phyloP scores from a whole-genome alignment of 192 early-diverging fungal species.

The Umbelopsis sp. region DNA sequence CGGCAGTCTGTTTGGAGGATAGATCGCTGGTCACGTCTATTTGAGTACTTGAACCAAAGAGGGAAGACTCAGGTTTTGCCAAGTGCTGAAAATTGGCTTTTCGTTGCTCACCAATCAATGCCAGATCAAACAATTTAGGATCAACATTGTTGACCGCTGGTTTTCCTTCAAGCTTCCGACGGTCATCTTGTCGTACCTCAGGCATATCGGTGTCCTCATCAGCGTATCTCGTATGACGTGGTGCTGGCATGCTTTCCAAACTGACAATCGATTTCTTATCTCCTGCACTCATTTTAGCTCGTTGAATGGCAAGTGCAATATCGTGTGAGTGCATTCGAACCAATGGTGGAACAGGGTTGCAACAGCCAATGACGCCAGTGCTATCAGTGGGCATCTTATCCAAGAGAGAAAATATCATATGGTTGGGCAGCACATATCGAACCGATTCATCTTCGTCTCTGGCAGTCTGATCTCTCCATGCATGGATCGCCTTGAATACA shows the following conservation, averaged over 20 bases:
- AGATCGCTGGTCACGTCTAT: neutral
- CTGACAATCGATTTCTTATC: neutral
- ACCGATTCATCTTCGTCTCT: conserved; percentile 92
- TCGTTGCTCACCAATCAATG: neutral
- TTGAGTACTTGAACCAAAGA: conserved; percentile 9
- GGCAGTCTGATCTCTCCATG: conserved; percentile 90
- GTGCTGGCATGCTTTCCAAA: conserved; percentile 6
- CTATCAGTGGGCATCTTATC: conserved; percentile 73
- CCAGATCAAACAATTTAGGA: conserved; percentile 25
- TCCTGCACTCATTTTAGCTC: conserved; percentile 22
- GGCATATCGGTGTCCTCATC: conserved; percentile 4
- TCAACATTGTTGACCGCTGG: conserved; percentile 10
- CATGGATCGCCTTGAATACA: conserved; percentile 87
- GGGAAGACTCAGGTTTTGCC: neutral
- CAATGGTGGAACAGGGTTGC: conserved; percentile 80
- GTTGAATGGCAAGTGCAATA: conserved; percentile 60
- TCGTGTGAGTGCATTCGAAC: conserved; percentile 84
- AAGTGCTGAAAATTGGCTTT: neutral
- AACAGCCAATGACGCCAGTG: conserved; percentile 67
- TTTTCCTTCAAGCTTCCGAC: neutral
- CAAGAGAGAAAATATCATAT: conserved; percentile 81
- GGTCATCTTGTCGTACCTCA: neutral
- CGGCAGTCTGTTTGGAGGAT: neutral
- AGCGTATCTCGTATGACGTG: conserved; percentile 7
- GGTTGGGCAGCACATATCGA: conserved; percentile 87